Conservation (phyloP, 176 grass and related monocot genomes). For the Triticum timopheevii region DNA sequence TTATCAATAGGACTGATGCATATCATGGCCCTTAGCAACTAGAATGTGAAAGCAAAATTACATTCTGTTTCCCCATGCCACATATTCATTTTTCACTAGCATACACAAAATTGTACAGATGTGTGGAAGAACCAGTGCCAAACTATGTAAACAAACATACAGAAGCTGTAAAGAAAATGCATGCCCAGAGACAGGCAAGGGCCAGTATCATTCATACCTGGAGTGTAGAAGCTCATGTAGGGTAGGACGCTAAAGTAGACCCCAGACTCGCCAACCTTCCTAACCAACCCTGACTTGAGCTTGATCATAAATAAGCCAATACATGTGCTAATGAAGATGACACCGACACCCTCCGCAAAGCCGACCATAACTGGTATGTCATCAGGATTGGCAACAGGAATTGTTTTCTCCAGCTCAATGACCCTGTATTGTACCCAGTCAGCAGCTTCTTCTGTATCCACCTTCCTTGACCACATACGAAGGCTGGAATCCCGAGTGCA, state of each 20-base stretch:
- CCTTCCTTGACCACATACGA: neutral
- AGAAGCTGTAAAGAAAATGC: neutral
- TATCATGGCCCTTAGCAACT: neutral
- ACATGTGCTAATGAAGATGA: neutral
- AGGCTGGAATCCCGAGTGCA: neutral
- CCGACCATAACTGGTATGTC: neutral
- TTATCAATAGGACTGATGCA: neutral
- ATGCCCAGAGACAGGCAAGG: neutral
- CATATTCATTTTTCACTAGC: neutral
- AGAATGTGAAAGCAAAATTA: neutral
- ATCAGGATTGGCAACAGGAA: neutral
- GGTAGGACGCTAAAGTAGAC: neutral
- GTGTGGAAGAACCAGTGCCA: neutral
- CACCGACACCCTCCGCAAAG: neutral
- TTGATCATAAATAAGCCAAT: neutral
- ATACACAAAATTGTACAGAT: neutral
- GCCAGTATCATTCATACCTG: neutral
- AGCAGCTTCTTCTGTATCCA: neutral
- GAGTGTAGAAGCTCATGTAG: constrained; percentile 10
- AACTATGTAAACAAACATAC: neutral
- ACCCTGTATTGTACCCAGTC: neutral
- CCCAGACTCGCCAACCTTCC: neutral
- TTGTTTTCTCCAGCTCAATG: neutral
- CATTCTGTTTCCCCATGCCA: neutral
- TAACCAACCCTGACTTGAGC: neutral